Evolutionary conservation across 306 rosid genomes (phyloP).

Genomic region (Corylus heterophylla): DNA sequence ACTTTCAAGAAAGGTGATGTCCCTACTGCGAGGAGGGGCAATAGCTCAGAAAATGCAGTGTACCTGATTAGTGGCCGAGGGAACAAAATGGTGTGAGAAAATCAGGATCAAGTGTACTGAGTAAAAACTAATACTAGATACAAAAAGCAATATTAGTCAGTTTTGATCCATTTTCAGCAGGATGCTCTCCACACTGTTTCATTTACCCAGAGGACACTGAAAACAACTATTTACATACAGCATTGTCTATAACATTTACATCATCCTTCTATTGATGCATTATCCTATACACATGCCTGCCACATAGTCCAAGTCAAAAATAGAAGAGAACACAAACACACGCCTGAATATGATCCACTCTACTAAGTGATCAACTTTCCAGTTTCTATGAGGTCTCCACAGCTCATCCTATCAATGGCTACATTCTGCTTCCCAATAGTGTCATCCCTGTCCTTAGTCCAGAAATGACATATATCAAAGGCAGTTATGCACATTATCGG

Average conservation of each 20-base stretch:
- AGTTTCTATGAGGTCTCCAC: neutral
- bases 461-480: neutral
- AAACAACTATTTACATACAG: neutral
- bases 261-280: neutral
- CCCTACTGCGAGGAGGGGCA: constrained; percentile 88
- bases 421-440: neutral
- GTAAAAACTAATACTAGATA: neutral
- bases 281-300: neutral
- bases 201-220: constrained; percentile 22
- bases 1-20: constrained; percentile 76
- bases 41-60: constrained; percentile 87
- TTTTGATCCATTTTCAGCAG: constrained; percentile 10
- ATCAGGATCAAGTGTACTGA: neutral
- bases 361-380: neutral
- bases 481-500: neutral
- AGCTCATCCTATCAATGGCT: too few relatives aligned
- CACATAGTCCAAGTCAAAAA: neutral
- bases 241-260: neutral
- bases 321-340: neutral
- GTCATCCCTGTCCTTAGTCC: neutral
- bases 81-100: constrained; percentile 16
- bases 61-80: constrained; percentile 50
- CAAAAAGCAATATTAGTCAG: neutral
- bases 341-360: neutral
- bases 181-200: constrained; percentile 4